Conservation (phyloP, 2,329 filamentous ascomycete genomes). For the Leptoxyphium fumago region DNA sequence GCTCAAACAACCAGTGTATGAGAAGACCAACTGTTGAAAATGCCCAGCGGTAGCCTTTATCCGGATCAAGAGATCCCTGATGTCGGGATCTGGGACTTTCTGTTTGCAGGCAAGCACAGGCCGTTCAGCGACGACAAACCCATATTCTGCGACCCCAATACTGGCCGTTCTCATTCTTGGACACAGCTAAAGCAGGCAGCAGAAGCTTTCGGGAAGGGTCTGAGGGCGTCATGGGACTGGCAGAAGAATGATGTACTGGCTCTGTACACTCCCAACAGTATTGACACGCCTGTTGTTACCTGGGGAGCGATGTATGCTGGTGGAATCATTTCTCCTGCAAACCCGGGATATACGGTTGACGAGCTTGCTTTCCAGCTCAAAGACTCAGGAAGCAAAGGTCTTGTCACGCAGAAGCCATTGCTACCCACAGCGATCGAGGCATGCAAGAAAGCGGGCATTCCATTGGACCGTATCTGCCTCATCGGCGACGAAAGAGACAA, state of each 20-base stretch:
- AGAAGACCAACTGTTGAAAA: conserved; percentile 22
- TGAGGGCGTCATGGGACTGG: conserved; percentile 63
- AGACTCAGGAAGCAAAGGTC: conserved; percentile 57
- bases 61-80: conserved; percentile 54
- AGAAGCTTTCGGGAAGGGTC: conserved; percentile 63
- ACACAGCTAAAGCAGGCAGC: conserved; percentile 50
- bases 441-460: conserved; percentile 53
- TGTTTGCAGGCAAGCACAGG: conserved; percentile 56
- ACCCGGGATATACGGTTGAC: conserved; percentile 70
- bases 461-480: conserved; percentile 57
- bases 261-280: conserved; percentile 71
- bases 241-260: conserved; percentile 69
- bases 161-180: conserved; percentile 55
- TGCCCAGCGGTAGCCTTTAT: conserved; percentile 58
- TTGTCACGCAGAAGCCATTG: conserved; percentile 58
- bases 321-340: conserved; percentile 68
- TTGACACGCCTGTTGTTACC: conserved; percentile 65
- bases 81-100: conserved; percentile 61
- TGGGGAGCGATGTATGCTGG: conserved; percentile 76
- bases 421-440: conserved; percentile 53
- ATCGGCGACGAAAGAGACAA: conserved; percentile 56
- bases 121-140: conserved; percentile 59
- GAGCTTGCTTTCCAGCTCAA: conserved; percentile 76
- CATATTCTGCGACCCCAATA: conserved; percentile 60
- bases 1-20: too few relatives aligned